Evolutionary conservation across 192 early-diverging fungal species (phyloP).

Genomic region (Linnemannia zychae): DNA sequence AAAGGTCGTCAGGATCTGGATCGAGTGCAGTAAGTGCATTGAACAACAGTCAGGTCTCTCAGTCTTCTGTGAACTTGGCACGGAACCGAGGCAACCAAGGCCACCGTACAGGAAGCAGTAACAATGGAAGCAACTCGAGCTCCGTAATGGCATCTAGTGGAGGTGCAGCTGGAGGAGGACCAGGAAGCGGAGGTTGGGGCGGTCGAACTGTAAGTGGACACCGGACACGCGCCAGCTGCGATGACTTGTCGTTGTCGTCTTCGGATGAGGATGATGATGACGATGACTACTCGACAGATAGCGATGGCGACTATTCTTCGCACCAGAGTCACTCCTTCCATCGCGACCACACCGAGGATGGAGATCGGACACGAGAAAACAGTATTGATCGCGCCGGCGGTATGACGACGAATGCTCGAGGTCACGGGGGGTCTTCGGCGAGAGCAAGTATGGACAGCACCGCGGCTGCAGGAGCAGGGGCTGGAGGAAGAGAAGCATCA

Average conservation of each 20-base stretch:
- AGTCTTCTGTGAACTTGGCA: neutral
- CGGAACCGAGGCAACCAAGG: conserved; percentile 8
- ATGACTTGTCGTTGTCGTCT: conserved; percentile 48
- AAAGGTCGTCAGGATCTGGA: conserved; percentile 48
- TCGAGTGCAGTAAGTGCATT: conserved; percentile 17
- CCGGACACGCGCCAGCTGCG: conserved; percentile 37
- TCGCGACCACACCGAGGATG: neutral
- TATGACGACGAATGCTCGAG: neutral
- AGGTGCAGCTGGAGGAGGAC: neutral
- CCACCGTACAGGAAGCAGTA: conserved; percentile 35
- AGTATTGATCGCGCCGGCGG: conserved; percentile 26
- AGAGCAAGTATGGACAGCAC: conserved; percentile 17
- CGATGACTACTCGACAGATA: conserved; percentile 53
- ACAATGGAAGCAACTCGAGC: conserved; percentile 44
- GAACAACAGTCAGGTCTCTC: neutral
- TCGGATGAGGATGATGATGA: conserved; percentile 52
- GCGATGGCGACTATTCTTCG: conserved; percentile 46
- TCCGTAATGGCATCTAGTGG: conserved; percentile 11
- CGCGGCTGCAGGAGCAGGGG: neutral
- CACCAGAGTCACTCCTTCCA: neutral
- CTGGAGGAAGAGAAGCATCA: neutral
- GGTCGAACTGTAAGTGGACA: conserved; percentile 25
- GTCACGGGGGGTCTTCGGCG: neutral
- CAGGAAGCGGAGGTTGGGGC: neutral
- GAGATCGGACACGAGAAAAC: conserved; percentile 24